Evolutionary conservation across 768 basidiomycete species (phyloP).

Genomic region (Dentipellis sp.): DNA sequence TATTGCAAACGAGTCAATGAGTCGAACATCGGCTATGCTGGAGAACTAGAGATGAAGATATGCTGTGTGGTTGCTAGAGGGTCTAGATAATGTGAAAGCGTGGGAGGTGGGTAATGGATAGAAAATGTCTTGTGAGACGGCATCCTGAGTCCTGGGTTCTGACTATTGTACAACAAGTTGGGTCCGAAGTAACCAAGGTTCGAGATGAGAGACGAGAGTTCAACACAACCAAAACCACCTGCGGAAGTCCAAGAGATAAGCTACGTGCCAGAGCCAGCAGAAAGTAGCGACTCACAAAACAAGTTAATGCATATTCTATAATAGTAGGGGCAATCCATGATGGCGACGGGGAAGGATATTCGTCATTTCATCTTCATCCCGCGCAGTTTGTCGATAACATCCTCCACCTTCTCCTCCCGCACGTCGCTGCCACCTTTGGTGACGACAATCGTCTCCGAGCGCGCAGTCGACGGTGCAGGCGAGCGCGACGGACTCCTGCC

Average conservation of each 20-base stretch:
- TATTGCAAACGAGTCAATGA: not conserved
- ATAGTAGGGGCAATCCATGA: not conserved
- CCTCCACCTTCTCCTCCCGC: not conserved
- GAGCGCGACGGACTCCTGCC: not conserved
- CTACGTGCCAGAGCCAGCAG: not conserved
- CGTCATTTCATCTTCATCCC: not conserved
- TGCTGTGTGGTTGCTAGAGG: not conserved
- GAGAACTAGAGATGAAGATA: not conserved
- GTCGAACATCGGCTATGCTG: not conserved
- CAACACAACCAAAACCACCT: not conserved
- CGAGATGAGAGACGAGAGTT: not conserved
- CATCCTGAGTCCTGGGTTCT: no score
- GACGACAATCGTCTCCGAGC: not conserved
- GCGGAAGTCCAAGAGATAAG: not conserved
- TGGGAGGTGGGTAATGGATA: not conserved
- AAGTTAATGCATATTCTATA: no score
- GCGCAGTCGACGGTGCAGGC: not conserved
- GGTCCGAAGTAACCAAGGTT: not conserved
- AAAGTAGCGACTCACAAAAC: not conserved
- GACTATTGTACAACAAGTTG: not conserved
- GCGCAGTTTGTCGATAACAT: not conserved
- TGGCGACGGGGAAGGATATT: not conserved
- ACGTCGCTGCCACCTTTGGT: not conserved
- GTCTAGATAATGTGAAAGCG: no score
- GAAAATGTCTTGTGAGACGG: not conserved